Base-by-base conservation (phyloP, 2,329 filamentous ascomycete species). In the Pseudopyricularia javanii region DNA sequence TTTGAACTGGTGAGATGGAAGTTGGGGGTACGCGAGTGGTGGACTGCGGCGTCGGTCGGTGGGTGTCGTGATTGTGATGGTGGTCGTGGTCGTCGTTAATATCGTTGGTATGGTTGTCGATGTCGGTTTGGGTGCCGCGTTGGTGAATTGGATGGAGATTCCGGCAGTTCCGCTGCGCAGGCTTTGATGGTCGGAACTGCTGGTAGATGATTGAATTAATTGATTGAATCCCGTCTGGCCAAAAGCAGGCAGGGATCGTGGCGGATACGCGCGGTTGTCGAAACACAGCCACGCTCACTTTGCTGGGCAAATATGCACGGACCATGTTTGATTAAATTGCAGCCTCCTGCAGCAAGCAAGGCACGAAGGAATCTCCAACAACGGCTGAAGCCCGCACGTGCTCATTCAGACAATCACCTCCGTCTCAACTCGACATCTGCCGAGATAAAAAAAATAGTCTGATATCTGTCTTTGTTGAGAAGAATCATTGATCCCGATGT, bases 1-100 rank as follows among this genome's bases (percentile, higher is more conserved):
- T n/a, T 43, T 5, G 7, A 28, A 11, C 66, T 61, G 40, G 35
- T 34, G 30, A 37, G 34, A 22, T 26, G n/a, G n/a, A n/a, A n/a
- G n/a, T n/a, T n/a, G n/a, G n/a, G n/a, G n/a, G n/a, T n/a, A n/a
- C n/a, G n/a, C n/a, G n/a, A n/a, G n/a, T n/a, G n/a, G n/a, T n/a
- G n/a, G n/a, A n/a, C n/a, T n/a, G n/a, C 12, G 49, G 28, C 28
- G 47, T 7, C 26, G 50, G 30, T 53, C 32, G 34, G 14, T 49
- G 17, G 40, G 17, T 20, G 30, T 52, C 32, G 51, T 28, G 51
- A 22, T 35, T 17, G 22, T 26, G 22, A 47, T 17, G 35, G 30
- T 11, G 14, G 8, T 40, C 22, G 20, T 17, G 15, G 34, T 35
- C 8, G 49, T 43, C 34, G 33, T 32, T 12, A 7, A n/a, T 43